Evolutionary conservation across 768 basidiomycete species (phyloP), one percentile per base, ranked within the genome.

Genomic region (Pleurotus citrinopileatus): DNA sequence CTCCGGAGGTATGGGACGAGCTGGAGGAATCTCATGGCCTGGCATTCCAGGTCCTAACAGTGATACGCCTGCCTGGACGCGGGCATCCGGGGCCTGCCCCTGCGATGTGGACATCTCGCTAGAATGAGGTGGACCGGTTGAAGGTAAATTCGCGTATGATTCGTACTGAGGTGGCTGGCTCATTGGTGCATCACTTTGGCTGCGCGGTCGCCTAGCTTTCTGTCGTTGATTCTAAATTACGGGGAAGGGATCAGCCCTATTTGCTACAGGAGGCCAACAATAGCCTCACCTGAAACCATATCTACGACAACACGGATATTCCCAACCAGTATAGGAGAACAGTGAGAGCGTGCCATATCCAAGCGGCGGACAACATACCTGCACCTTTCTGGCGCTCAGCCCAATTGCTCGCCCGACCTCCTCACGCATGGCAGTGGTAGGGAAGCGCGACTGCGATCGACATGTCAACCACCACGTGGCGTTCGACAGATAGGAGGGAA

Each of bases 321-420:
- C 50, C 37, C 28, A 38, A 52, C 58, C 40, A 57, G 23, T 55
- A 23, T 53, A 55, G 25, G 38, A 58, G 28, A 36, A 63, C 48
- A 54, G 56, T 56, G 59, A 62, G 60, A 47, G 19, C 45, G n/a
- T 42, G 12, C 27, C 20, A 40, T 51, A 36, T 37, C 51, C 48
- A 42, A 55, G 5, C 22, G 44, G 46, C 32, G 36, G 7, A 23
- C 29, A 43, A 77, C 86, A 64, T 61, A 89, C 91, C 82, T 94
- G 91, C 2, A 94, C 91, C 74, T 94, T 91, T 36, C 91, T 81
- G 43, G 91, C 90, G 65, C 90, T 92, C 64, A 94, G 71, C n/a
- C 91, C 91, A 60, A 94, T 94, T 29, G 87, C 78, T 20, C 87
- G 82, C 6, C 92, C 91, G 23, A 94, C 91, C 59, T 92, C 88